Base-by-base conservation (phyloP, 2,329 filamentous ascomycete species). In the Venturia nashicola region DNA sequence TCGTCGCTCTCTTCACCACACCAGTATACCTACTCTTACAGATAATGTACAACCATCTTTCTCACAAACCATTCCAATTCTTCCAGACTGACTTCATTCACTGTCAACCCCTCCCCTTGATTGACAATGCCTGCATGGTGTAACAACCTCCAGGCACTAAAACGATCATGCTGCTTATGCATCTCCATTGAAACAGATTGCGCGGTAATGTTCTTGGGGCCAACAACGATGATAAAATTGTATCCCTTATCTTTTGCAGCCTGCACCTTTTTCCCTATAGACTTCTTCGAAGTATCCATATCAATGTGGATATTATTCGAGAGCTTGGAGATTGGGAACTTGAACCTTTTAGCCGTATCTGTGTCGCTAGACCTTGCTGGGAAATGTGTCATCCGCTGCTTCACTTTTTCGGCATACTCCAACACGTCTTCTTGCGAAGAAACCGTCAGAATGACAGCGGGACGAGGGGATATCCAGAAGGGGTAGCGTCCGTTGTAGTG, bases 391-490 rank as follows among this genome's bases (percentile, higher is more conserved):
- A 66, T 67, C n/a, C 39, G 59, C 9, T 73, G 51, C 34, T n/a
- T 63, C 14, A 60, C 57, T 16, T 40, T 9, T 36, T 62, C 55
- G 39, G 27, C 44, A 36, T 36, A 46, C n/a, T 64, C 79, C 75
- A 51, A 14, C 39, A 73, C 72, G 59, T 78, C 77, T 44, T 74
- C 83, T 0, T 73, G 73, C 60, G 86, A 80, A 69, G 89, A 91
- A 62, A 93, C 81, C 0, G 89, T 88, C 40, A 94, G 75, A 64
- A 96, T 82, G 57, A 88, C 84, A 51, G 84, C 86, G 71, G 94
- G 91, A 6, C 86, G 83, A 0, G 91, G 91, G 64, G 89, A 92
- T 11, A 96, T 79, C 91, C 91, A 96, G 72, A 96, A 93, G 3
- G 91, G 91, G 84, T 90, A 95, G 65, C 82, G 83, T 18, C 89